Evolutionary conservation across 306 rosid genomes (phyloP).

Genomic region (Trichosanthes truncata): DNA sequence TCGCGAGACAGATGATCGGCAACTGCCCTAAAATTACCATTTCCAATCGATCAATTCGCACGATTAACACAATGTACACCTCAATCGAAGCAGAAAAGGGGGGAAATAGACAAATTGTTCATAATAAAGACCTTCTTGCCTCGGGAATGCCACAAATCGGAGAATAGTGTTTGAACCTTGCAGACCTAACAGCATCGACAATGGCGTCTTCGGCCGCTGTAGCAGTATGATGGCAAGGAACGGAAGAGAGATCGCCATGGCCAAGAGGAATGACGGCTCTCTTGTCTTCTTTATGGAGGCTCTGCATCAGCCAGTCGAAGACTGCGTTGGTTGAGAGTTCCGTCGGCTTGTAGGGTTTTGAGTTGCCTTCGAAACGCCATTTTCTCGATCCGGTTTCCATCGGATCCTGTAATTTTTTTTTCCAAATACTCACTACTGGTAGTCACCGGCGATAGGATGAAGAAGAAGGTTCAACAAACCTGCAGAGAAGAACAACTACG

Average conservation of each 20-base stretch:
- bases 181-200: slow-evolving; percentile 23
- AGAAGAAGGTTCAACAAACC: too few species aligned
- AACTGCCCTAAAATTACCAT: slow-evolving; percentile 3
- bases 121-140: slow-evolving; percentile 27
- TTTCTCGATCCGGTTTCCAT: neutral
- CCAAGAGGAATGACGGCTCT: slow-evolving; percentile 23
- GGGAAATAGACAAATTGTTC: too few species aligned
- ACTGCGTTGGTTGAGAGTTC: slow-evolving; percentile 16
- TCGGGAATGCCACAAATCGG: slow-evolving; percentile 33
- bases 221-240: slow-evolving; percentile 21
- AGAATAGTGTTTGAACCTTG: slow-evolving; percentile 36
- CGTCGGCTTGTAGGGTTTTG: neutral
- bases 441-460: too few species aligned
- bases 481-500: too few species aligned
- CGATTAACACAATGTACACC: too few species aligned
- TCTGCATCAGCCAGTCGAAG: slow-evolving; percentile 16
- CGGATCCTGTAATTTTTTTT: neutral
- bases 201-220: slow-evolving; percentile 25
- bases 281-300: slow-evolving; percentile 14
- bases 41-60: neutral
- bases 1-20: slow-evolving; percentile 12
- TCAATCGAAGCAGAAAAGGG: neutral
- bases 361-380: neutral
- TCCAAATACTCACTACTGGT: too few species aligned
- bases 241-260: slow-evolving; percentile 40